Evolutionary conservation across 257 asterid genomes (phyloP).

Genomic region (Coffea eugenioides): DNA sequence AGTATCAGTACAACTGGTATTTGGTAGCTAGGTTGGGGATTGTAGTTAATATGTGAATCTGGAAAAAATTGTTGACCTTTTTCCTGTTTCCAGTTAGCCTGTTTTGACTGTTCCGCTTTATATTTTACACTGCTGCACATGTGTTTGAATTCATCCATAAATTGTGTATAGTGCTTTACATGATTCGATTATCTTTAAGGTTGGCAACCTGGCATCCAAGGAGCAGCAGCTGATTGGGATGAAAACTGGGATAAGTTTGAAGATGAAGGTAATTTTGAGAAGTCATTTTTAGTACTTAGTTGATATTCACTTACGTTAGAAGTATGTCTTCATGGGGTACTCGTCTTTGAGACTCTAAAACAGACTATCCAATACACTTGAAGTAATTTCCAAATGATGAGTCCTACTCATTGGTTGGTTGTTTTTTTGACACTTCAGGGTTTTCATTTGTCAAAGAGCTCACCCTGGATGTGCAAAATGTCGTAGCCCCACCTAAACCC

Average conservation of each 20-base stretch:
- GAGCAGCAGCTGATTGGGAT: slow-evolving; percentile 96
- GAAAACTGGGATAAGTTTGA: slow-evolving; percentile 95
- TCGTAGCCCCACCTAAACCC: slow-evolving; percentile 74
- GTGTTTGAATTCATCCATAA: not conserved
- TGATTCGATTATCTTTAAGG: slow-evolving; percentile 38
- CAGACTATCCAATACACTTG: slow-evolving; percentile 1
- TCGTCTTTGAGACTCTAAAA: not conserved
- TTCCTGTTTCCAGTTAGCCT: not conserved
- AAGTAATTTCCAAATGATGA: not conserved
- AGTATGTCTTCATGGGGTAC: not conserved
- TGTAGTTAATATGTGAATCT: not conserved
- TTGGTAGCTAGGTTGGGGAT: not conserved
- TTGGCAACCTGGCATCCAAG: slow-evolving; percentile 96
- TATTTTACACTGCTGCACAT: not conserved
- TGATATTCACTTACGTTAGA: slow-evolving; percentile 4
- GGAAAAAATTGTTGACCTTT: not conserved
- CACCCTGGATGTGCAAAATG: slow-evolving; percentile 84
- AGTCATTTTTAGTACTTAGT: not conserved
- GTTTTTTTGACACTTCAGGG: slow-evolving; percentile 42
- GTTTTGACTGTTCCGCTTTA: not conserved
- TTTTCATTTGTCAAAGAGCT: slow-evolving; percentile 79
- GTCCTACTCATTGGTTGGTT: slow-evolving; percentile 9
- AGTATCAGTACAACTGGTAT: not conserved
- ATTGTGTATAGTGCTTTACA: not conserved
- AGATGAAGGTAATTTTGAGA: slow-evolving; percentile 66